phyloP scores from a whole-genome alignment of 2,329 filamentous ascomycete species.

The Lasiodiplodia sp. region DNA sequence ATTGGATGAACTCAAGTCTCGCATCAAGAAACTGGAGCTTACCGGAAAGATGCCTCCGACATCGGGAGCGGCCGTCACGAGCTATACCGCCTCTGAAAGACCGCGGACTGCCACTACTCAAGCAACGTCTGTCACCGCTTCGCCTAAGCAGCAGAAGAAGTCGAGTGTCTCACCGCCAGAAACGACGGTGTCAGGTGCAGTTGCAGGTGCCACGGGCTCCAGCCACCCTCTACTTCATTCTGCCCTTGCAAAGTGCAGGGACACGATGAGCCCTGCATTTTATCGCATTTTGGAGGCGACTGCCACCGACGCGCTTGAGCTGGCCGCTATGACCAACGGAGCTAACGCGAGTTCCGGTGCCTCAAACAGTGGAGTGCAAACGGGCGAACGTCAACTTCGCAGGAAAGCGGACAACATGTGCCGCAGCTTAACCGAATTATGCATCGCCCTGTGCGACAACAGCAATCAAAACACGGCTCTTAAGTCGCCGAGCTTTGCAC shows the following conservation, averaged over 20 bases:
- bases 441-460: conserved; percentile 72
- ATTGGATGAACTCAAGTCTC: conserved; percentile 90
- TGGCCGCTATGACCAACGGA: conserved; percentile 73
- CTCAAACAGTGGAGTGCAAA: conserved; percentile 63
- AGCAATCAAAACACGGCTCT: conserved; percentile 33
- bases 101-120: conserved; percentile 86
- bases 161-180: conserved; percentile 52
- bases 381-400: conserved; percentile 82
- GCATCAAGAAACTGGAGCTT: conserved; percentile 87
- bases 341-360: conserved; percentile 71
- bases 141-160: conserved; percentile 75
- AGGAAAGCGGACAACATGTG: conserved; percentile 94
- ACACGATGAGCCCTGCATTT: conserved; percentile 72
- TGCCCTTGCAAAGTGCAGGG: conserved; percentile 79
- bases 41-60: conserved; percentile 87
- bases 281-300: conserved; percentile 82
- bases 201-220: conserved; percentile 60
- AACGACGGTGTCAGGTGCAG: conserved; percentile 52
- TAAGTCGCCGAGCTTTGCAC: conserved; percentile 19
- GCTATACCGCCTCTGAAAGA: conserved; percentile 62
- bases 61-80: conserved; percentile 71
- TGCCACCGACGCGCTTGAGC: conserved; percentile 78
- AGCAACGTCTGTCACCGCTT: conserved; percentile 73
- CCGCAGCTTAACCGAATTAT: conserved; percentile 89
- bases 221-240: conserved; percentile 78